A percentile compares a stretch with the other conserved stretches of the same genome.
These are phyloP conservation scores for Nymphaea thermarum DNA, from an alignment of 164 flowering plant species.

Conservation along the genomic window DNA sequence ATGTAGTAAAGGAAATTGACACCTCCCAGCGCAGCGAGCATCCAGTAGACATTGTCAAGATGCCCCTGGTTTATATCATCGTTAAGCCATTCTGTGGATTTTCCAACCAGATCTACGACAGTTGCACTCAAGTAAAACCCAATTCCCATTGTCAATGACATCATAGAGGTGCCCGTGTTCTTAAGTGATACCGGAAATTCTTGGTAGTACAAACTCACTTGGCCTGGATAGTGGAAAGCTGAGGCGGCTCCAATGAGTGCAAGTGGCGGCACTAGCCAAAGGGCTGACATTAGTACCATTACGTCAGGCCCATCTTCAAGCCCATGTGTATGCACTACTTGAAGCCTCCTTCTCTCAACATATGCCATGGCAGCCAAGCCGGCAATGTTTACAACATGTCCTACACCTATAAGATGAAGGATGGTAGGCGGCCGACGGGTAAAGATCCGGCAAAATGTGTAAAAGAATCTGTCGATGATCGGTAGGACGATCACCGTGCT, in stretches of 20 bases:
- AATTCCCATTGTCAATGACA: constrained; percentile 20
- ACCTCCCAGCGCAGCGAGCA: constrained; percentile 16
- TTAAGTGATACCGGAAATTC: constrained; percentile 28
- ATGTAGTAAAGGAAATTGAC: constrained; percentile 29
- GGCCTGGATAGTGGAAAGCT: constrained; percentile 54
- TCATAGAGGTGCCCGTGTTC: constrained; percentile 24
- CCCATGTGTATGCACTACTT: constrained; percentile 10
- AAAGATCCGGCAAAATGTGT: constrained; percentile 27
- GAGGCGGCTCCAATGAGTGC: constrained; percentile 30
- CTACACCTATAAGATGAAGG: constrained; percentile 45
- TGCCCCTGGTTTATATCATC: constrained; percentile 44
- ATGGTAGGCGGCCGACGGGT: constrained; percentile 19
- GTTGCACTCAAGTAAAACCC: constrained; percentile 40
- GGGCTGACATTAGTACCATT: constrained; percentile 19
- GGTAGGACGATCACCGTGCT: constrained; percentile 25
- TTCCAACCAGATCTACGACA: constrained; percentile 23
- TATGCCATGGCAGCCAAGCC: constrained; percentile 40
- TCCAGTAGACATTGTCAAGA: constrained; percentile 38
- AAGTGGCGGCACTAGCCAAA: constrained; percentile 32
- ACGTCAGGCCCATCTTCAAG: constrained; percentile 7
- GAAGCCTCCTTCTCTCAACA: constrained; percentile 38
- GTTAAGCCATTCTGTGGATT: constrained; percentile 43
- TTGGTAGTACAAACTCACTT: constrained; percentile 38
- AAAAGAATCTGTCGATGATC: constrained; percentile 31
- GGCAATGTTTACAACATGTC: constrained; percentile 35